Evolutionary conservation across 306 rosid species (phyloP).

Genomic region (Pyrus bretschneideri): DNA sequence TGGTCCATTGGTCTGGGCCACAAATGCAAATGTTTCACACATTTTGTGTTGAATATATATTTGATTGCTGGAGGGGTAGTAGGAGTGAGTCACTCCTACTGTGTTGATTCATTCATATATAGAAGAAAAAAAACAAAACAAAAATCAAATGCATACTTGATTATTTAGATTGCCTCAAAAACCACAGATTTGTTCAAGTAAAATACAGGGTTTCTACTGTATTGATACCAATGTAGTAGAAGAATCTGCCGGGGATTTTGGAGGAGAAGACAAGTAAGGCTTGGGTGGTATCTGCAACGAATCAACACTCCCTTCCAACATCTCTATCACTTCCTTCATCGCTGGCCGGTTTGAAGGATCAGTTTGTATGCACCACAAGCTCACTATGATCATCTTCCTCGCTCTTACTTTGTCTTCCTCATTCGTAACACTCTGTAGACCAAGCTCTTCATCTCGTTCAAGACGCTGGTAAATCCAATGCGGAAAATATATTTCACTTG

Average conservation of each 20-base stretch:
- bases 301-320: conserved; percentile 27
- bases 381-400: conserved; percentile 17
- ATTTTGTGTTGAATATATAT: too few relatives aligned
- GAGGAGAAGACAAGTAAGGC: conserved; percentile 24
- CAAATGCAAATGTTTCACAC: too few relatives aligned
- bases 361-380: conserved; percentile 36
- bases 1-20: too few relatives aligned
- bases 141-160: neutral
- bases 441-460: conserved; percentile 21
- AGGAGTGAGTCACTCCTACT: too few relatives aligned
- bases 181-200: neutral
- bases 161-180: neutral
- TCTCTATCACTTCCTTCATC: conserved; percentile 21
- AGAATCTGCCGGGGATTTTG: neutral
- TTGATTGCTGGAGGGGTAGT: too few relatives aligned
- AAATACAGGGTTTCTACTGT: neutral
- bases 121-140: too few relatives aligned
- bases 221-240: neutral
- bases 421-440: neutral
- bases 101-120: too few relatives aligned
- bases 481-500: conserved; percentile 35
- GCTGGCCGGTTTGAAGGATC: conserved; percentile 17
- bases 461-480: conserved; percentile 30
- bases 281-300: conserved; percentile 25
- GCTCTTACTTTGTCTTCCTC: conserved; percentile 11